phyloP scores from a whole-genome alignment of 768 basidiomycete species.

The Cystobasidium tubakii region DNA sequence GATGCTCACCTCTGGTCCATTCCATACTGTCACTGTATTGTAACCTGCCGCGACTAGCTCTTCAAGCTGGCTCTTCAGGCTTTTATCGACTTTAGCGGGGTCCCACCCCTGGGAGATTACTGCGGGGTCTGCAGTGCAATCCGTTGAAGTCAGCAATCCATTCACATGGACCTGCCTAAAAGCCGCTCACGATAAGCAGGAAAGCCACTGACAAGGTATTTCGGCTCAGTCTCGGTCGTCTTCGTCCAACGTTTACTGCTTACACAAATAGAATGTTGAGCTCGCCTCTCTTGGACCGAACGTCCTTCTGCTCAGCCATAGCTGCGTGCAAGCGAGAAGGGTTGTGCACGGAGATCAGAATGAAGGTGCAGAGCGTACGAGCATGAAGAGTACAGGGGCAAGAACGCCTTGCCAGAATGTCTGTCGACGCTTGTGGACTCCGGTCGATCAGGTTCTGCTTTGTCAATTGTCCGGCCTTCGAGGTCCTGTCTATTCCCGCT shows the following conservation, averaged over 20 bases:
- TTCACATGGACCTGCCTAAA: not conserved
- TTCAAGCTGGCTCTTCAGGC: slow-evolving; percentile 3
- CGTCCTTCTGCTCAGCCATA: not conserved
- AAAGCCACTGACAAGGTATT: not conserved
- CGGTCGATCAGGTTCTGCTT: too few species aligned
- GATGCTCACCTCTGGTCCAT: not conserved
- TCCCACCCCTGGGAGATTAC: slow-evolving; percentile 2
- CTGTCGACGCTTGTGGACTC: too few species aligned
- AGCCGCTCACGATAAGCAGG: not conserved
- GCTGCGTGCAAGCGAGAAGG: not conserved
- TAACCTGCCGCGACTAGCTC: not conserved
- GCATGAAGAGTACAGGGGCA: too few species aligned
- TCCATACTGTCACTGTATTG: not conserved
- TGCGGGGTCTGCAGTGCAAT: not conserved
- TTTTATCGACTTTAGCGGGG: slow-evolving; percentile 10
- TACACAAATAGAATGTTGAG: slow-evolving; percentile 15
- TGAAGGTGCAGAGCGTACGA: not conserved
- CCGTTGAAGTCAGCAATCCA: not conserved
- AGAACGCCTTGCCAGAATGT: too few species aligned
- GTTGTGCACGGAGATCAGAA: too few species aligned
- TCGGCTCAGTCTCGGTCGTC: not conserved
- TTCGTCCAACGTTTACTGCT: not conserved
- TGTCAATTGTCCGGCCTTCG: too few species aligned
- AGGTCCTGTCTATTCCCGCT: too few species aligned
- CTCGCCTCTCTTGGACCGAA: not conserved